Base-by-base conservation (phyloP, 2,329 filamentous ascomycete genomes). In the Coleophoma cylindrospora region DNA sequence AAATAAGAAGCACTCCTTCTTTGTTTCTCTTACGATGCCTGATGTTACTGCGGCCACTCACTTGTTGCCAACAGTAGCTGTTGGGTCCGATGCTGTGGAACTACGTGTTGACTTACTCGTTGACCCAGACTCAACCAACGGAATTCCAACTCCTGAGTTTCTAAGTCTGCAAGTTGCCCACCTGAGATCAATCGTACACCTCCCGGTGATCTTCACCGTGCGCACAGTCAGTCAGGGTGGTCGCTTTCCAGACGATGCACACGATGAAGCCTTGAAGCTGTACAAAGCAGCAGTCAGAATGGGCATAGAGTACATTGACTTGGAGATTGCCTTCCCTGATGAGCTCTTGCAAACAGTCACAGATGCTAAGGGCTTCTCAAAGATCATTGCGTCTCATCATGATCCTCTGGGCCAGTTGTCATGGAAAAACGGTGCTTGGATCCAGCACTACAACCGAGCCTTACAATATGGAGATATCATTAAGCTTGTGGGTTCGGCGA, bases 351-450 rank as follows among this genome's bases (percentile, higher is more conserved):
- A 85, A 43, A 73, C 79, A 13, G 76, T 96, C 4, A 76, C 80
- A 0, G 80, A 85, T 49, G 68, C 68, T 6, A 80, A 89, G 66
- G 84, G 86, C 2, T 77, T 80, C 56, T 90, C 89, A 1, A 86
- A 84, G 54, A 88, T 99, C 63, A 95, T 99, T 60, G 91, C 92
- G 9, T 99, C 94, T 0, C 92, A 99, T 66, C 94, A 99, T 66
- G 94, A 99, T 65, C 89, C 91, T 0, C 72, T 79, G 50, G 86
- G 86, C 9, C 74, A 77, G 19, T 74, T 97, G 15, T 92, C 89
- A 2, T 99, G 94, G 94, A 84, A 77, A 56, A 91, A 95, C 59
- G 90, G 89, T n/a, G 89, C 89, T 0, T 99, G 94, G 92, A 84
- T 94, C 50, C 79, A 85, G 27, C 86, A 84, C 69, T 97, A 95